Base-by-base conservation (phyloP, 2,329 filamentous ascomycete species). In the Trichoderma asperellum region DNA sequence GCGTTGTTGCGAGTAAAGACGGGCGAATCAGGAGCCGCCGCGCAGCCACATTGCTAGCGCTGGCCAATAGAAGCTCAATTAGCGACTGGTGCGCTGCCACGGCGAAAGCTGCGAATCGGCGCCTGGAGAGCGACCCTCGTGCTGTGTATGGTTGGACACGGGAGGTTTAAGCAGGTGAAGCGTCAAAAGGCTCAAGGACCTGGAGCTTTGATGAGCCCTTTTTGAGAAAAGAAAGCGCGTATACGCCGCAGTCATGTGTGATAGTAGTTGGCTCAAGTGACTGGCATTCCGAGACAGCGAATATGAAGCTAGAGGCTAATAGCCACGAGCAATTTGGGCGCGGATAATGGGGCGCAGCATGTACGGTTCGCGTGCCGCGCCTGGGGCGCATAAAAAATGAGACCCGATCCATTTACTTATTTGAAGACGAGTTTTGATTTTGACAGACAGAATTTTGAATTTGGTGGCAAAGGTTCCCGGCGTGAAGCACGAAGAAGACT, bases 1-100 rank as follows among this genome's bases (percentile, higher is more conserved):
- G 21, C n/a, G 27, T 52, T 12, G 2, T 34, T 49, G 55, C 55
- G 10, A 67, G 55, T 58, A 8, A 14, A 58, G 53, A 52, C 52
- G 63, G 47, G 65, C 73, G 65, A 74, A 74, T 74, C 72, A 74
- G 69, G 65, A 35, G 27, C 27, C 37, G 35, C 27, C 55, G 55
- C 35, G 43, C 66, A 63, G 68, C 72, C 73, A 74, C 73, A 74
- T 74, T 74, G 53, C 65, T 59, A 40, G 34, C 53, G 49, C 49
- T 52, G 24, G 68, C 71, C 68, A 73, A 71, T 70, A 37, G 57
- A 60, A 68, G 47, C 35, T 24, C 53, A 8, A n/a, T 52, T 11
- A 11, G 6, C n/a, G 6, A 11, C 11, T 24, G 8, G 18, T 34
- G 43, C 56, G 57, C 18, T 14, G 64, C 35, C 16, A 5, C 16